phyloP scores from a whole-genome alignment of 345 rosid genomes.

The Noccaea caerulescens region DNA sequence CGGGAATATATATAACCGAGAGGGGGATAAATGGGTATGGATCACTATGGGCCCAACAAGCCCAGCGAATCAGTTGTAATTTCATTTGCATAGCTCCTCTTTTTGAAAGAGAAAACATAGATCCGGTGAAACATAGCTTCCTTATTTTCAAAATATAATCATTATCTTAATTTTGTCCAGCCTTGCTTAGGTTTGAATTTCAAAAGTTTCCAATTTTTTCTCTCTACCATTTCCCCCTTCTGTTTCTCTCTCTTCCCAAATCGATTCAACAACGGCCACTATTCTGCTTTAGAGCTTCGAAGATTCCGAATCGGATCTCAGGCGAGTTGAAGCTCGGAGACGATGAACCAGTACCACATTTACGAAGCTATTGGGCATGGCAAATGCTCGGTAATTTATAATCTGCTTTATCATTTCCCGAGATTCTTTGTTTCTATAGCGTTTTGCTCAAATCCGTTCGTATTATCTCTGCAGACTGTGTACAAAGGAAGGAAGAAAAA shows the following conservation, averaged over 20 bases:
- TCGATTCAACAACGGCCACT: constrained; percentile 26
- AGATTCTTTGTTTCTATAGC: neutral
- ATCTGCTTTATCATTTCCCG: constrained; percentile 5
- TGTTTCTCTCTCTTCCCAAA: constrained; percentile 39
- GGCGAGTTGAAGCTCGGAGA: constrained; percentile 23
- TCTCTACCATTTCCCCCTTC: constrained; percentile 34
- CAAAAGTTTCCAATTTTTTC: constrained; percentile 24
- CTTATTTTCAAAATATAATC: constrained; percentile 10
- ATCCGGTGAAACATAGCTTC: constrained; percentile 3
- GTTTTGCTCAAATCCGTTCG: neutral
- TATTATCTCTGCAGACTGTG: constrained; percentile 57
- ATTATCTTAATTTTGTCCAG: constrained; percentile 4
- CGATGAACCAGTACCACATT: constrained; percentile 91
- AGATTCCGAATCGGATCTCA: constrained; percentile 38
- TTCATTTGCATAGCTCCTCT: neutral
- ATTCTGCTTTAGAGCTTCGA: constrained; percentile 6
- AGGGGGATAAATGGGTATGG: constrained; percentile 7
- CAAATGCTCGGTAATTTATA: constrained; percentile 73
- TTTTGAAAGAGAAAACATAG: neutral
- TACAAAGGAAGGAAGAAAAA: constrained; percentile 98
- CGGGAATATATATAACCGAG: constrained; percentile 29
- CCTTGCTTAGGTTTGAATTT: constrained; percentile 36
- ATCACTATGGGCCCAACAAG: neutral
- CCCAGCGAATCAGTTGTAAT: neutral
- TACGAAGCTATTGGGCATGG: constrained; percentile 98